Evolutionary conservation across 768 basidiomycete genomes (phyloP).

Genomic region (Ramaria sp.): DNA sequence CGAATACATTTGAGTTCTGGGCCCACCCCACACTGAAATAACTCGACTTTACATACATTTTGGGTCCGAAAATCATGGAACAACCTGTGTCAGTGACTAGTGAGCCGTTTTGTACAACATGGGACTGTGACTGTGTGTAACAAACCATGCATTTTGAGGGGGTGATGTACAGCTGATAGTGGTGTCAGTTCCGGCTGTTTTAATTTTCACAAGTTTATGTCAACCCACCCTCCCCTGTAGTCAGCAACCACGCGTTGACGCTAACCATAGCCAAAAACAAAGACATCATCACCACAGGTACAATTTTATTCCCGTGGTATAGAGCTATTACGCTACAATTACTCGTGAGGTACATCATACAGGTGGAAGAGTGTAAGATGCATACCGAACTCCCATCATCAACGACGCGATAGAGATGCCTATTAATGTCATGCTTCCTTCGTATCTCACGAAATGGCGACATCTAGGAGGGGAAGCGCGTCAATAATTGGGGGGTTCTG

Average conservation of each 20-base stretch:
- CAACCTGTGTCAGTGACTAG: background rate
- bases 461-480: background rate
- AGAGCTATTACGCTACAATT: conserved; percentile 2
- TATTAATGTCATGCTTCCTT: conserved; percentile 1
- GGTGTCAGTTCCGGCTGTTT: background rate
- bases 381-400: conserved; percentile 9
- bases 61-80: conserved; percentile 3
- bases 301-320: conserved; percentile 1
- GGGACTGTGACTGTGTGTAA: background rate
- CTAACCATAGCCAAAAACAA: conserved; percentile 4
- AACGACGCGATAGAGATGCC: conserved; percentile 5
- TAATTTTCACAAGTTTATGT: background rate
- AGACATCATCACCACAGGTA: background rate
- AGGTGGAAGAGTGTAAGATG: background rate
- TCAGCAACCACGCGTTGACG: conserved; percentile 7
- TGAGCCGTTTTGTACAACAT: background rate
- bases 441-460: conserved; percentile 4
- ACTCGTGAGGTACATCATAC: background rate
- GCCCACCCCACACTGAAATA: background rate
- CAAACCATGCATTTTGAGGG: background rate
- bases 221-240: conserved; percentile 3
- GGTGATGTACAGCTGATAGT: background rate
- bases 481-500: background rate
- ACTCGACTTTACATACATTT: background rate
- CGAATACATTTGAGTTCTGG: background rate